Conservation (phyloP, 1,139 yeast genomes). For the Blastobotrys raffinosifermentans region DNA sequence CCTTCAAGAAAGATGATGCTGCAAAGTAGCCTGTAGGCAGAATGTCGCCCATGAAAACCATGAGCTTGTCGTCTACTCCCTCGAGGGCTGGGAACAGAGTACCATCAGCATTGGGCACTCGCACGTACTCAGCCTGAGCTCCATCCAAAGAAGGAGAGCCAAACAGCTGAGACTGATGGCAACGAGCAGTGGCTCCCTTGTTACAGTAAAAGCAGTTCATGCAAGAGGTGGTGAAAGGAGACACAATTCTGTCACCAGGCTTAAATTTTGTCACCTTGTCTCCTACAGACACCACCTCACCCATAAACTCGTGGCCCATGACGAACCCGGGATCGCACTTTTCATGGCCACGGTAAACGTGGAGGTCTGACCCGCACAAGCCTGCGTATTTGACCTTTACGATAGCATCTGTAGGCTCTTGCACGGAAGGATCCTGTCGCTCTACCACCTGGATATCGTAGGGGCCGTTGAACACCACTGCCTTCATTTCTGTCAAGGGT, state of each 20-base stretch:
- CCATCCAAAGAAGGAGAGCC: conserved; percentile 53
- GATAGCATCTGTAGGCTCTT: conserved; percentile 39
- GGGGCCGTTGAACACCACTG: neutral
- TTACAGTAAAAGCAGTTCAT: conserved; percentile 52
- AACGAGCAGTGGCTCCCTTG: conserved; percentile 46
- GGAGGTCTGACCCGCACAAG: conserved; percentile 46
- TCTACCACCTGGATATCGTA: neutral
- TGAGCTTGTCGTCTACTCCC: conserved; percentile 40
- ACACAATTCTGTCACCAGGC: conserved; percentile 56
- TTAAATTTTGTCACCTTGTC: conserved; percentile 44
- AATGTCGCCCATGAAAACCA: conserved; percentile 60
- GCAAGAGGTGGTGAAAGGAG: conserved; percentile 52
- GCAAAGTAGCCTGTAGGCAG: conserved; percentile 64
- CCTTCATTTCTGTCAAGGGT: no score
- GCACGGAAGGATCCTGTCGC: conserved; percentile 12
- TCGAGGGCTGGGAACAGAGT: conserved; percentile 43
- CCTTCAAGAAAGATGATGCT: conserved; percentile 41
- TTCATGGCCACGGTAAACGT: conserved; percentile 52
- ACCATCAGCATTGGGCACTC: conserved; percentile 52
- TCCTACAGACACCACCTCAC: conserved; percentile 55
- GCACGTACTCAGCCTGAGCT: conserved; percentile 55
- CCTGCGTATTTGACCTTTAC: conserved; percentile 41
- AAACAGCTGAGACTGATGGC: conserved; percentile 38
- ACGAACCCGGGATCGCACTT: conserved; percentile 45
- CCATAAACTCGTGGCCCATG: conserved; percentile 41